These are phyloP conservation scores for Aspergillus texensis DNA, from an alignment of 2,329 filamentous ascomycete genomes.

Conservation along the genomic window DNA sequence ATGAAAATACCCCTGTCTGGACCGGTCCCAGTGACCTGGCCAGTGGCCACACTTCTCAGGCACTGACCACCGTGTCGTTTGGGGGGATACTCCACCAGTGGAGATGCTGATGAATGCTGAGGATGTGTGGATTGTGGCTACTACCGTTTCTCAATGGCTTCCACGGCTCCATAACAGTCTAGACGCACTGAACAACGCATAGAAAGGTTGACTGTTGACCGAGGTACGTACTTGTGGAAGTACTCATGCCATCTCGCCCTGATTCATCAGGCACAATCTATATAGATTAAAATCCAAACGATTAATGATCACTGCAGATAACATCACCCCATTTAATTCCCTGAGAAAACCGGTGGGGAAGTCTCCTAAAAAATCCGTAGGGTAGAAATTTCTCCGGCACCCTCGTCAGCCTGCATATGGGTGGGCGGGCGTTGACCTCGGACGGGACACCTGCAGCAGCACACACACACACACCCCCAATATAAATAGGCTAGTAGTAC, in stretches of 20 bases:
- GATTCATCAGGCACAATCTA: not conserved
- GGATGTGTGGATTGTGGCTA: not conserved
- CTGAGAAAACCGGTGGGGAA: not conserved
- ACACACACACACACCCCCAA: not conserved
- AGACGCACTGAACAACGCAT: not conserved
- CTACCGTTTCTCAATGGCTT: not conserved
- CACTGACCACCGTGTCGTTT: conserved; percentile 20
- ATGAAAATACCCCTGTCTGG: not conserved
- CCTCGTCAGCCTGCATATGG: conserved; percentile 1
- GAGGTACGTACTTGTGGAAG: not conserved
- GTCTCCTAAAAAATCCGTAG: not conserved
- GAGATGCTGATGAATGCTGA: conserved; percentile 10
- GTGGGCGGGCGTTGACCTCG: not conserved
- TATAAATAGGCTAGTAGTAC: not conserved
- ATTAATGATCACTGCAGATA: not conserved
- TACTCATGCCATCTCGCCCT: not conserved
- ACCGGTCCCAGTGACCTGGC: conserved; percentile 6
- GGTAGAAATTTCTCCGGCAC: not conserved
- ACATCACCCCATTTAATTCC: not conserved
- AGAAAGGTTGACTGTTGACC: not conserved
- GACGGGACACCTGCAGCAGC: not conserved
- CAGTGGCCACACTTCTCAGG: conserved; percentile 1
- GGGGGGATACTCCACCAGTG: conserved; percentile 15
- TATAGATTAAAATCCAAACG: not conserved
- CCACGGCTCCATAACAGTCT: not conserved